phyloP scores from a whole-genome alignment of 1,139 yeast species.

The Zhuliangozyma parablackwelliae region DNA sequence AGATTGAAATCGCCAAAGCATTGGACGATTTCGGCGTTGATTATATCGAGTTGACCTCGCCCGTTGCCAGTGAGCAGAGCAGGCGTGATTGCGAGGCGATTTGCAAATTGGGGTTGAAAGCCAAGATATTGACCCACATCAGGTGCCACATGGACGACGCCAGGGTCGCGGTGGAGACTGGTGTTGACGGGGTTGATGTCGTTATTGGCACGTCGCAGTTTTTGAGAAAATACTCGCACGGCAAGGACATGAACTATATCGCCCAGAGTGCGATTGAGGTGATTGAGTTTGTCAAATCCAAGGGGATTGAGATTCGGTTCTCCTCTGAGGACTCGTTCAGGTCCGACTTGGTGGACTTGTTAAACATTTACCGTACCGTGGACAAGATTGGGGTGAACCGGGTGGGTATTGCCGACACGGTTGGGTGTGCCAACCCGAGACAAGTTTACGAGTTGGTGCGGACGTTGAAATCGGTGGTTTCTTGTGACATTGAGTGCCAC shows the following conservation, averaged over 20 bases:
- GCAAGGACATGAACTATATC: slow-evolving; percentile 98
- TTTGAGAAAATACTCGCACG: slow-evolving; percentile 91
- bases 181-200: slow-evolving; percentile 98
- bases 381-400: slow-evolving; percentile 97
- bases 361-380: slow-evolving; percentile 94
- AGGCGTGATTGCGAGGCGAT: slow-evolving; percentile 95
- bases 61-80: slow-evolving; percentile 95
- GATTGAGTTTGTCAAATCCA: slow-evolving; percentile 93
- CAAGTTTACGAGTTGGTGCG: slow-evolving; percentile 96
- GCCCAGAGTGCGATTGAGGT: slow-evolving; percentile 96
- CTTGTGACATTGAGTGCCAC: slow-evolving; percentile 97
- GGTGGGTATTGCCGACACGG: slow-evolving; percentile 99
- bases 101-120: slow-evolving; percentile 92
- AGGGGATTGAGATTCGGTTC: slow-evolving; percentile 95
- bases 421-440: slow-evolving; percentile 98
- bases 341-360: slow-evolving; percentile 90
- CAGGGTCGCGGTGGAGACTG: slow-evolving; percentile 92
- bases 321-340: slow-evolving; percentile 97
- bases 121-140: slow-evolving; percentile 87
- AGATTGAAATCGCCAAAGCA: slow-evolving; percentile 96
- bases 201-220: slow-evolving; percentile 97
- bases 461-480: slow-evolving; percentile 87
- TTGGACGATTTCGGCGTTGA: slow-evolving; percentile 97
- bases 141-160: slow-evolving; percentile 99
- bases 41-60: slow-evolving; percentile 94